phyloP scores from a whole-genome alignment of 2,329 filamentous ascomycete species.

The Ascosphaera aggregata region DNA sequence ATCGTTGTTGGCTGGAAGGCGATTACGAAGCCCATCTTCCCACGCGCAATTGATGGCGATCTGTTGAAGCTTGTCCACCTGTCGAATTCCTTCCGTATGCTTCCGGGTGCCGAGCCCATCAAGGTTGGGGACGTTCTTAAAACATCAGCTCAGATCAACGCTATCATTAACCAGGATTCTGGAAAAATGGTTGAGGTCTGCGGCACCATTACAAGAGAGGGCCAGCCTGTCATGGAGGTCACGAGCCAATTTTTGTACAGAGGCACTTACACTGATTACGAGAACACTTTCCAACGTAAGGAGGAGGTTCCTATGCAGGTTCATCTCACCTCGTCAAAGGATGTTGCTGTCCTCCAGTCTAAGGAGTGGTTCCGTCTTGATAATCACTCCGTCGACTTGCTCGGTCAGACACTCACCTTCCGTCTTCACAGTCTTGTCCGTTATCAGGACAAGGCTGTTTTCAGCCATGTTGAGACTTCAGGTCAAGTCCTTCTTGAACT shows the following conservation, averaged over 20 bases:
- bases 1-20: conserved; percentile 98
- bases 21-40: conserved; percentile 98
- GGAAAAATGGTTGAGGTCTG: conserved; percentile 99
- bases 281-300: conserved; percentile 98
- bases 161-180: conserved; percentile 92
- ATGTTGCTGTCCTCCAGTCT: conserved; percentile 78
- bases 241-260: conserved; percentile 97
- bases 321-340: conserved; percentile 65
- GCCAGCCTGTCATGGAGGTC: conserved; percentile 84
- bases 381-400: conserved; percentile 63
- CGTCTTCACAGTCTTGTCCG: conserved; percentile 74
- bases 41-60: conserved; percentile 85
- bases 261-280: conserved; percentile 73
- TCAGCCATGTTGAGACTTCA: conserved; percentile 74
- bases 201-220: conserved; percentile 72
- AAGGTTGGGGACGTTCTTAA: conserved; percentile 88
- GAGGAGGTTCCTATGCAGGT: conserved; percentile 87
- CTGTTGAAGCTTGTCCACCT: conserved; percentile 88
- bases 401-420: conserved; percentile 89
- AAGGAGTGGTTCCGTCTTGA: conserved; percentile 95
- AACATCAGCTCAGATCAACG: conserved; percentile 88
- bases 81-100: conserved; percentile 96
- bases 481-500: conserved; percentile 87
- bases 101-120: conserved; percentile 78
- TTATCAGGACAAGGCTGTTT: conserved; percentile 87